Evolutionary conservation across 2,329 filamentous ascomycete species (phyloP), one percentile per base, ranked within the genome.

Genomic region (Trichoderma sp.): DNA sequence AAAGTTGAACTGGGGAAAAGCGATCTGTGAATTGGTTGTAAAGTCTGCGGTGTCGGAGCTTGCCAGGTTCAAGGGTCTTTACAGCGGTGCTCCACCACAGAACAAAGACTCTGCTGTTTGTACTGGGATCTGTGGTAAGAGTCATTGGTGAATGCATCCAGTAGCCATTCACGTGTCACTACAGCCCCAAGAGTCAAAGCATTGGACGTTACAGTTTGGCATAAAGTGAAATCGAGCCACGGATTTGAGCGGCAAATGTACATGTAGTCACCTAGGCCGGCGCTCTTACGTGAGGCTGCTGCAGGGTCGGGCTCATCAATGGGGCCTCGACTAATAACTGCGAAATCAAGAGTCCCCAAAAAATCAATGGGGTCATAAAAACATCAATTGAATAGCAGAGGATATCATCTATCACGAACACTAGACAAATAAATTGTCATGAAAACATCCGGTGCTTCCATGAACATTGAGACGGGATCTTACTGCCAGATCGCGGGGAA

Each of bases 1-100:
- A 68, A 23, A 47, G 36, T 23, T 59, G 36, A 11, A 26, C 7
- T 15, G 50, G 66, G 66, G 66, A 39, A 50, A 50, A n/a, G 4
- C 15, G 5, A 13, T 47, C 3, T 64, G 34, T 32, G 9, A 50
- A 20, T 32, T 53, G 47, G 47, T 13, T n/a, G 23, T 23, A 23
- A 39, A 28, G 32, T 13, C 55, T 61, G 68, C 68, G 68, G 59
- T 70, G 59, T 70, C 68, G 68, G 68, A 70, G 68, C 47, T 55
- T 53, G n/a, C 23, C 23, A 55, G 39, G 39, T 43, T 55, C 20
- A 63, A 43, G 39, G 58, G 47, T 57, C 43, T 7, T 13, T 11
- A 20, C 3, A 28, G n/a, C n/a, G 20, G 58, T 20, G n/a, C 34
- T 63, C 55, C 55, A 28, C 23, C 36, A 63, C 12, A 13, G 5